Evolutionary conservation across 768 basidiomycete species (phyloP), one percentile per base, ranked within the genome.

Genomic region (Galerina sulciceps): DNA sequence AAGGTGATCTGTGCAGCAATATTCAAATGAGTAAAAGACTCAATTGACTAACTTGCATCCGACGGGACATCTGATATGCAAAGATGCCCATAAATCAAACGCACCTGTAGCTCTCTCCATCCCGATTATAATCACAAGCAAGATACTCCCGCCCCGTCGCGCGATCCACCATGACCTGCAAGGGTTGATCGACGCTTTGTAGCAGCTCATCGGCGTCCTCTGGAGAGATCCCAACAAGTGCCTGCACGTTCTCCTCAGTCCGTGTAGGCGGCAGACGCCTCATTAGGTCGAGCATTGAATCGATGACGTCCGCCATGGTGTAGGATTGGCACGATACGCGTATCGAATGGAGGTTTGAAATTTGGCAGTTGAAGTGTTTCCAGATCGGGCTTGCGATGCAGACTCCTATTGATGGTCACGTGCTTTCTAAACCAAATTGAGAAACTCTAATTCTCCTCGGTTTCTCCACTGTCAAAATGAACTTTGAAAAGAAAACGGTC

Each of bases 161-260:
- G 51, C 79, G 84, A 79, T 99, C 96, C 35, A 82, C 87, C 76
- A 82, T 81, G 54, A 96, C 79, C 72, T 90, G 86, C 60, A 99
- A 79, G 8, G 96, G 96, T 71, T 96, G 92, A 80, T 99, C 97
- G 58, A 99, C 94, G 62, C 91, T 94, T 43, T 93, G 90, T 45
- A 97, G 81, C 17, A 99, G 84, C 78, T 99, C 97, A 69, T 99
- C 97, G 8, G 94, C 91, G 69, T 92, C 89, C 69, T 98, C 96
- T 31, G 96, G 96, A 59, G 88, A 90, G 69, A 98, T 88, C 46
- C 79, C 79, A 58, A 92, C 86, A 26, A 99, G 87, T 23, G 87
- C 81, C 46, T 85, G 79, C 62, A 99, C 87, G 75, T 96, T 99
- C 71, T 91, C 86, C 69, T 94, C 89, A 45, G 95, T 90, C 17